These are phyloP conservation scores for Eucalyptus cladocalyx DNA, from an alignment of 345 rosid species.

Conservation along the genomic window DNA sequence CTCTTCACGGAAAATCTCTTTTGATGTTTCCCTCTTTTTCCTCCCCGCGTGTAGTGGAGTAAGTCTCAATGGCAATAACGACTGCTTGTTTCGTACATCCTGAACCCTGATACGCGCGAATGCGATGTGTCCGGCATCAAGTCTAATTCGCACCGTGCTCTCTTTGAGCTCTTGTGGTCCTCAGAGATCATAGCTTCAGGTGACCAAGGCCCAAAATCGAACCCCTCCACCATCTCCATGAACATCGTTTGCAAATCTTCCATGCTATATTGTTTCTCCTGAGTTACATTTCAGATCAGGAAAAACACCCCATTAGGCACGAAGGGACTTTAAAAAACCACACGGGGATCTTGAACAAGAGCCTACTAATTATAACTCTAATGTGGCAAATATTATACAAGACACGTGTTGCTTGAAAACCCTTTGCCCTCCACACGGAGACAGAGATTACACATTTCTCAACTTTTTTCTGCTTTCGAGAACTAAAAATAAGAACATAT, in stretches of 20 bases:
- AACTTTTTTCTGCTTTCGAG: not conserved
- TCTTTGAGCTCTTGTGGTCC: not conserved
- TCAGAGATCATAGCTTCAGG: not conserved
- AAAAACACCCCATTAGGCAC: not conserved
- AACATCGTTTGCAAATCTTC: constrained; percentile 42
- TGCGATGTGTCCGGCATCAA: not conserved
- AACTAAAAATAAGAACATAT: not conserved
- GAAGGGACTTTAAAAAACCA: not conserved
- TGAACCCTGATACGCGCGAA: not conserved
- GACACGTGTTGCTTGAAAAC: not conserved
- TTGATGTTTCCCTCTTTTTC: not conserved
- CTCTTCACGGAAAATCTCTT: not conserved
- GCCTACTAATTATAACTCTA: not conserved
- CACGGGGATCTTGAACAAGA: not conserved
- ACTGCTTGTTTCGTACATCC: not conserved
- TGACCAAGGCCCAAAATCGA: constrained; percentile 5
- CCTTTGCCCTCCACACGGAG: not conserved
- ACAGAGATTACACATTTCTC: not conserved
- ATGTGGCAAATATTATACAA: not conserved
- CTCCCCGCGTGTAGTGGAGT: not conserved
- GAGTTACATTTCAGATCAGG: not conserved
- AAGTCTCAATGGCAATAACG: not conserved
- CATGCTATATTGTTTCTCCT: constrained; percentile 27
- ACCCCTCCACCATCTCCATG: constrained; percentile 26
- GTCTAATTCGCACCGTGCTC: constrained; percentile 1